phyloP scores from a whole-genome alignment of 2,329 filamentous ascomycete species.

The Fusarium gaditjirri region DNA sequence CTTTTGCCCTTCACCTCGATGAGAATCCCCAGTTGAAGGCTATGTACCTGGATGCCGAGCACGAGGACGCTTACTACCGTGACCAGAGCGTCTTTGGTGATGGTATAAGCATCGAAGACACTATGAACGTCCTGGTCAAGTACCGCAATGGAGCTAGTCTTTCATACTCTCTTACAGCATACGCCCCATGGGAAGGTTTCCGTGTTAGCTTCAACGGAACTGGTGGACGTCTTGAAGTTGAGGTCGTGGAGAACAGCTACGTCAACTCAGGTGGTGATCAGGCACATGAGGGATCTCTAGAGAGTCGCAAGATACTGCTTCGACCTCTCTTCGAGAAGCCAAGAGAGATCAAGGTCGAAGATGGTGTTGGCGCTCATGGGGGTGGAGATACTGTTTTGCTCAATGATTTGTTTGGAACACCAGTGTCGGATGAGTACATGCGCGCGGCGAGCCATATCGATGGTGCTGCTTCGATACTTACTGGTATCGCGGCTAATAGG shows the following conservation, averaged over 20 bases:
- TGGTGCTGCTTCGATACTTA: constrained; percentile 68
- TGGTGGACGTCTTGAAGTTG: constrained; percentile 67
- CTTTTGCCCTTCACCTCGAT: constrained; percentile 68
- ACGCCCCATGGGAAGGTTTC: constrained; percentile 72
- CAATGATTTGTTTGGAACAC: constrained; percentile 66
- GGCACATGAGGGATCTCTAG: constrained; percentile 62
- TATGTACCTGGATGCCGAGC: constrained; percentile 70
- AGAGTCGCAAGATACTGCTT: constrained; percentile 60
- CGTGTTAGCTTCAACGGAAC: constrained; percentile 68
- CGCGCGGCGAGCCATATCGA: constrained; percentile 68
- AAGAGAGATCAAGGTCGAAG: constrained; percentile 62
- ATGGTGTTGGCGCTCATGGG: constrained; percentile 66
- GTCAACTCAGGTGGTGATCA: constrained; percentile 70
- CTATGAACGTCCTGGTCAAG: constrained; percentile 68
- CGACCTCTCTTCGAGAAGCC: constrained; percentile 67
- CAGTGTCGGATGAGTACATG: constrained; percentile 61
- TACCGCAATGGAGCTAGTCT: constrained; percentile 67
- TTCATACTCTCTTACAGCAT: constrained; percentile 69
- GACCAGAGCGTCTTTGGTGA: constrained; percentile 72
- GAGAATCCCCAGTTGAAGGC: constrained; percentile 64
- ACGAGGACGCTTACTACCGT: constrained; percentile 70
- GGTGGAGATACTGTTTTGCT: constrained; percentile 68
- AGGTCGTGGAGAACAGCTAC: constrained; percentile 71
- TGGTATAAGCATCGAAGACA: constrained; percentile 73
- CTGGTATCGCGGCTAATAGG: constrained; percentile 68